Percentiles rank a stretch among this genome's conserved stretches.
Evolutionary conservation across 495 filamentous ascomycete genomes (phyloP).

Genomic region (Xylaria grammica): DNA sequence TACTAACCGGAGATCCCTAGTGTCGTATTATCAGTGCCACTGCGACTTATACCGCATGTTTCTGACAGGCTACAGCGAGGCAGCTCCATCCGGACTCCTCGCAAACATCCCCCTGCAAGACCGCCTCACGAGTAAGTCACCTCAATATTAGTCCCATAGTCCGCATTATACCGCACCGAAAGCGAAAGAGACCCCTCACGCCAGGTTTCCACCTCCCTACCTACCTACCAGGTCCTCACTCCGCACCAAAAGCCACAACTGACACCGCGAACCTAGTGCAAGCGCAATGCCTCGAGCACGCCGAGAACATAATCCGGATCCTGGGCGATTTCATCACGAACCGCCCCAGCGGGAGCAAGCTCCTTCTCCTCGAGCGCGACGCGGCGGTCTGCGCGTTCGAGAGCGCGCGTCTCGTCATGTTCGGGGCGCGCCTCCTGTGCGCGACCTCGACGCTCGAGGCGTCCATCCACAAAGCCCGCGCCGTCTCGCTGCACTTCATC

Average conservation of each 20-base stretch:
- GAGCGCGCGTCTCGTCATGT: constrained; percentile 34
- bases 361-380: constrained; percentile 32
- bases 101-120: constrained; percentile 26
- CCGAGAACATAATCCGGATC: constrained; percentile 34
- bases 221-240: neutral
- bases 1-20: neutral
- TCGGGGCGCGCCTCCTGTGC: constrained; percentile 30
- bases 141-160: neutral
- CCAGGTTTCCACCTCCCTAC: no score
- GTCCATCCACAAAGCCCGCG: constrained; percentile 29
- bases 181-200: no score
- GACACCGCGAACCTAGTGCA: constrained; percentile 20
- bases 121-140: constrained; percentile 21
- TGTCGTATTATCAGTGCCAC: constrained; percentile 38
- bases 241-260: neutral
- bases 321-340: constrained; percentile 28
- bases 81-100: constrained; percentile 32
- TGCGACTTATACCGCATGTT: constrained; percentile 40
- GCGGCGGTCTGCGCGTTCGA: constrained; percentile 37
- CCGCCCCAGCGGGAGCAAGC: constrained; percentile 11
- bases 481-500: constrained; percentile 29
- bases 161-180: no score
- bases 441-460: constrained; percentile 27
- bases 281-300: constrained; percentile 35
- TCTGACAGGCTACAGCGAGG: constrained; percentile 35